Conservation (phyloP, 805 yeast genomes). For the Clavispora fructus region DNA sequence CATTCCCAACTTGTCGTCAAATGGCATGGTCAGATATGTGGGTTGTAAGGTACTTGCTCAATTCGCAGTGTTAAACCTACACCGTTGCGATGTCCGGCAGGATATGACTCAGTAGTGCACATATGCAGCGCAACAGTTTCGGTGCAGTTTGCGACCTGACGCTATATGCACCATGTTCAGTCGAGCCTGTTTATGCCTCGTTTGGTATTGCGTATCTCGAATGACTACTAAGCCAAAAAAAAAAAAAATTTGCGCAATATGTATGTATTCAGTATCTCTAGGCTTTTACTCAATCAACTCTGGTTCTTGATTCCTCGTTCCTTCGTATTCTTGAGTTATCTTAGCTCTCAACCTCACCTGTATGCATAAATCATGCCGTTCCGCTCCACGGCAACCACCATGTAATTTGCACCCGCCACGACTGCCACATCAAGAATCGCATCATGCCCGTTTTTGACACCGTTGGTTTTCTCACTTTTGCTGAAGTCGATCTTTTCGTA, state of each 20-base stretch:
- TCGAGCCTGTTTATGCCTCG: too few relatives aligned
- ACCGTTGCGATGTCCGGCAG: not conserved
- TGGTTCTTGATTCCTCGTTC: too few relatives aligned
- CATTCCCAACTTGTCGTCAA: constrained; percentile 64
- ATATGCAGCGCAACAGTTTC: too few relatives aligned
- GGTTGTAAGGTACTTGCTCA: not conserved
- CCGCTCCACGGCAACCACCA: constrained; percentile 64
- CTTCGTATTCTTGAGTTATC: too few relatives aligned
- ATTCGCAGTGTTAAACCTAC: too few relatives aligned
- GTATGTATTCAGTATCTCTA: too few relatives aligned
- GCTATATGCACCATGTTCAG: too few relatives aligned
- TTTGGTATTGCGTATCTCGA: too few relatives aligned
- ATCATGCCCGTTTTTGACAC: constrained; percentile 43
- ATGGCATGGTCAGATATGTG: constrained; percentile 31
- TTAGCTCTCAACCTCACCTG: constrained; percentile 20
- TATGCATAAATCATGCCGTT: constrained; percentile 62
- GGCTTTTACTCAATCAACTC: too few relatives aligned
- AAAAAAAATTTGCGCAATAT: too few relatives aligned
- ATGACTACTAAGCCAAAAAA: too few relatives aligned
- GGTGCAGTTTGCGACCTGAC: too few relatives aligned
- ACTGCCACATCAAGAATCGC: constrained; percentile 44
- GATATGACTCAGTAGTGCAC: not conserved
- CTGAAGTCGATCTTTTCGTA: constrained; percentile 10
- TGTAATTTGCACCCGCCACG: constrained; percentile 46
- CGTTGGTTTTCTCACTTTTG: not conserved